Evolutionary conservation across 257 asterid species (phyloP).

Genomic region (Salvia splendens): DNA sequence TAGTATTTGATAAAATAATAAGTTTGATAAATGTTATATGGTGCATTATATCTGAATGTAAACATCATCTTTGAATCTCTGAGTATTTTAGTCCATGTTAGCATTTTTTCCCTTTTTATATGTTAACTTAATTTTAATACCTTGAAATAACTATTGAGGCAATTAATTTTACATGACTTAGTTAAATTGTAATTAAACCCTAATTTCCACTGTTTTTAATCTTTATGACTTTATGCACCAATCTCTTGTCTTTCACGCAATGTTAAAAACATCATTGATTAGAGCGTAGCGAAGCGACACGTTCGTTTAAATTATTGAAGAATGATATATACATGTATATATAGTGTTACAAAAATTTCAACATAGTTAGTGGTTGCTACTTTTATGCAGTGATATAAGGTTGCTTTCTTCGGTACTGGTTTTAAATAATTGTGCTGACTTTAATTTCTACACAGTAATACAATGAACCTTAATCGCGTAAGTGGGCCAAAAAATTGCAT

Average conservation of each 20-base stretch:
- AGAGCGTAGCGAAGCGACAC: constrained; percentile 14
- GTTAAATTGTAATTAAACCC: constrained; percentile 1
- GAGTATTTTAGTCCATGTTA: too few relatives aligned
- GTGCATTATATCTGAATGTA: too few relatives aligned
- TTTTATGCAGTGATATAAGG: background rate
- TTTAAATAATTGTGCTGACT: constrained; percentile 21
- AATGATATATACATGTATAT: constrained; percentile 15
- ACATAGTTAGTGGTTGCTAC: constrained; percentile 19
- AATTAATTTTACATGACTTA: too few relatives aligned
- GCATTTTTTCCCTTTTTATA: too few relatives aligned
- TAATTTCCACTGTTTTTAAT: constrained; percentile 17
- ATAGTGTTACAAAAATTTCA: constrained; percentile 30
- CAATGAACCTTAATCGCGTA: background rate
- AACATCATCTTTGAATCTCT: too few relatives aligned
- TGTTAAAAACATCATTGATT: constrained; percentile 22
- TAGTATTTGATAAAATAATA: too few relatives aligned
- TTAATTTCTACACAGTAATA: background rate
- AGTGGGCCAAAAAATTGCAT: too few relatives aligned
- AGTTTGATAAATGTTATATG: too few relatives aligned
- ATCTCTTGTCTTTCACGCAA: constrained; percentile 27
- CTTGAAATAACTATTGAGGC: too few relatives aligned
- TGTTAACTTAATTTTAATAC: too few relatives aligned
- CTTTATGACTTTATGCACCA: too few relatives aligned
- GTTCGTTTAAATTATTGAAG: constrained; percentile 21
- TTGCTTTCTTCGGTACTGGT: constrained; percentile 26